Evolutionary conservation across 2,329 filamentous ascomycete species (phyloP).

Genomic region (Dactylonectria macrodidyma): DNA sequence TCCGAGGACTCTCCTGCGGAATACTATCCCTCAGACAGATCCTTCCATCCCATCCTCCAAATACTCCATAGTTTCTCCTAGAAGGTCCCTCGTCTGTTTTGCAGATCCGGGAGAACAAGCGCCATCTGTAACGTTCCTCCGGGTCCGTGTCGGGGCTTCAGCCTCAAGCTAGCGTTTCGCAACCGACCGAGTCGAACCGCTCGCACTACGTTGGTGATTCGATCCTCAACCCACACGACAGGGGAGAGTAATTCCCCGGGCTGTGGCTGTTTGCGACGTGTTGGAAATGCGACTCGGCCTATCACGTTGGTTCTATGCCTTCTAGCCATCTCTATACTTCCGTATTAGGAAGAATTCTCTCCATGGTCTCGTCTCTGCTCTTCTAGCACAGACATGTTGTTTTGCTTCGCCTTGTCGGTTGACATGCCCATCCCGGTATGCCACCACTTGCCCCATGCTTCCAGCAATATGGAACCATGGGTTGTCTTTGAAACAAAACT

Average conservation of each 20-base stretch:
- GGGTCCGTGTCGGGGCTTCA: conserved; percentile 17
- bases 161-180: conserved; percentile 34
- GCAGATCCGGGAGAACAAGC: not conserved
- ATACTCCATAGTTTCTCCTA: not conserved
- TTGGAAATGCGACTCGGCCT: conserved; percentile 13
- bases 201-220: conserved; percentile 24
- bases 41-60: not conserved
- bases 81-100: not conserved
- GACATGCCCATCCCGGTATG: conserved; percentile 7
- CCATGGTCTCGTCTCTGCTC: not conserved
- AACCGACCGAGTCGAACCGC: conserved; percentile 32
- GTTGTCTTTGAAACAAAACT: conserved; percentile 9
- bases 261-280: not conserved
- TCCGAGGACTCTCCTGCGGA: not conserved
- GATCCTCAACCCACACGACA: conserved; percentile 27
- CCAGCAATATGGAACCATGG: conserved; percentile 1
- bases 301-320: conserved; percentile 16
- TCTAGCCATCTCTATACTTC: not conserved
- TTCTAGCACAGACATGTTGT: not conserved
- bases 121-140: conserved; percentile 10
- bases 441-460: conserved; percentile 5
- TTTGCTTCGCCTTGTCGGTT: conserved; percentile 13
- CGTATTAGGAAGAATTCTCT: not conserved
- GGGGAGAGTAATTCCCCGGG: conserved; percentile 28
- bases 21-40: not conserved